Base-by-base conservation (phyloP, 495 filamentous ascomycete genomes). In the Penicillium chermesinum region DNA sequence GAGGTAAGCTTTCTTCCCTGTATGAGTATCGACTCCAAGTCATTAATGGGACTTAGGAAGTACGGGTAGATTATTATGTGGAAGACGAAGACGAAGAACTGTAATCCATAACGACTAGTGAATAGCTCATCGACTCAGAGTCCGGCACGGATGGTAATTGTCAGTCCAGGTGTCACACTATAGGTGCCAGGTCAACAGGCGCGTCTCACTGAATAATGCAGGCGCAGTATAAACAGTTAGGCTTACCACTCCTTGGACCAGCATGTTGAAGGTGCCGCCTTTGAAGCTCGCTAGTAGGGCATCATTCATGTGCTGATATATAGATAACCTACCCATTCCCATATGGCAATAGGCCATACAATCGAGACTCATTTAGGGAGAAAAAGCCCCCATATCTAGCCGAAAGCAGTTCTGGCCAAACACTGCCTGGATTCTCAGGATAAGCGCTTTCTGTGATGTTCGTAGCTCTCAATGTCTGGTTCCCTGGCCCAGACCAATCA, bases 161-260 rank as follows among this genome's bases (percentile, higher is more conserved):
- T 20, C 39, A 41, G 14, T 13, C 39, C 38, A 14, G 25, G 39
- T 22, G 39, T 41, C 39, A 41, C 39, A 22, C 39, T 20, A 20
- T 41, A 41, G 17, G 22, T 25, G 19, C 39, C 39, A 41, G 19
- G 39, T 41, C 39, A 25, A 41, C 39, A 13, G 39, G 25, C 13
- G 14, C 19, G 39, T 13, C 39, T n/a, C 39, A 41, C 25, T 18
- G 39, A 41, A 25, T 41, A 41, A 20, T 41, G 18, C 19, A 41
- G 39, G 19, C 19, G 39, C 14, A 41, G 39, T 22, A 20, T 41
- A 17, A 41, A 17, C 14, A 20, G 39, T 22, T 14, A 41, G 39
- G 17, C 22, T 41, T 21, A 41, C 19, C 39, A 41, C 39, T 41
- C 39, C 39, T 41, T 41, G 39, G 39, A 21, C 39, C 19, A 22